Evolutionary conservation across 305 asterid genomes (phyloP).

Genomic region (Withania somnifera): DNA sequence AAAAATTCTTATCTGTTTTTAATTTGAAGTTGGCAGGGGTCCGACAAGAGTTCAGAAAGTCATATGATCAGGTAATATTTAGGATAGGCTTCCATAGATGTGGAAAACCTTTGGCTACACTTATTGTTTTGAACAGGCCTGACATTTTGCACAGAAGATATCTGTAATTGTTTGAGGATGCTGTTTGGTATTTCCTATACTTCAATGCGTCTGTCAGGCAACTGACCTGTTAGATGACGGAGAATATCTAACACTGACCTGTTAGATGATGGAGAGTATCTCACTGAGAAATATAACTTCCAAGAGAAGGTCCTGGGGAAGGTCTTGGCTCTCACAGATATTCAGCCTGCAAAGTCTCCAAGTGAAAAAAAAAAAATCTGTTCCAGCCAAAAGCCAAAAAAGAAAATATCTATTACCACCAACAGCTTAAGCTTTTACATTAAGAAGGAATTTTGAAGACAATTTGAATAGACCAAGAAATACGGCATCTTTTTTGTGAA

Average conservation of each 20-base stretch:
- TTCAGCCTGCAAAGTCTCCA: background rate
- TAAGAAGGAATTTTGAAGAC: background rate
- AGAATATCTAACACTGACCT: too few relatives aligned
- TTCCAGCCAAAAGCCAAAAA: background rate
- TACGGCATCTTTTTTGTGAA: background rate
- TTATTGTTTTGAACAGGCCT: background rate
- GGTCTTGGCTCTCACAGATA: too few relatives aligned
- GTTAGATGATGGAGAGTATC: too few relatives aligned
- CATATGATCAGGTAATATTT: conserved; percentile 60
- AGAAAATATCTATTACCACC: background rate
- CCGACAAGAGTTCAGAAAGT: conserved; percentile 80
- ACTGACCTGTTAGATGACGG: too few relatives aligned
- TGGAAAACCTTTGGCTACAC: background rate
- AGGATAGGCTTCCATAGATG: conserved; percentile 11
- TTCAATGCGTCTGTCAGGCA: too few relatives aligned
- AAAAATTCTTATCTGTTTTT: conserved; percentile 60
- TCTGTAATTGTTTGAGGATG: too few relatives aligned
- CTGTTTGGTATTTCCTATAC: too few relatives aligned
- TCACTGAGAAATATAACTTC: too few relatives aligned
- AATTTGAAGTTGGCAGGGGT: conserved; percentile 48
- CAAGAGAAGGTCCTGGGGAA: too few relatives aligned
- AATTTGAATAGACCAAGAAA: background rate
- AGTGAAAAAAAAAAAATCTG: background rate
- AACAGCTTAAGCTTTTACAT: background rate
- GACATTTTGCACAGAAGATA: too few relatives aligned